Evolutionary conservation across 192 early-diverging fungal genomes (phyloP), one percentile per base, ranked within the genome.

Genomic region (Tieghemiomyces parasiticus): DNA sequence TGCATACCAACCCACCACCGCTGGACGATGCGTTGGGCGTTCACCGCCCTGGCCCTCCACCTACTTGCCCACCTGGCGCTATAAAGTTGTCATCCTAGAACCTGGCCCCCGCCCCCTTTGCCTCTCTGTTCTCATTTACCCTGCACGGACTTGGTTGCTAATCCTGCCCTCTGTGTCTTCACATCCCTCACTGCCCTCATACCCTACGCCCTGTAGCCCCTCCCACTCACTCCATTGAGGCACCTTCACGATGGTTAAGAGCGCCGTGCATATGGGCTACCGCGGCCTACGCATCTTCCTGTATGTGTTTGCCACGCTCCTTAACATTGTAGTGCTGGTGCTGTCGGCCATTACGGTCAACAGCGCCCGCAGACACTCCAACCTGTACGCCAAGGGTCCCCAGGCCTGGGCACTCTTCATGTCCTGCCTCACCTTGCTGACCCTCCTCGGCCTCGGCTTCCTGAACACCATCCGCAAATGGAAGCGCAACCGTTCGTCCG

Each of bases 341-440:
- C 32, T 58, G 33, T 38, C 55, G 33, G 55, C 34, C 35, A 58
- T 58, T 58, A 8, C 35, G 32, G 55, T 58, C 55, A 58, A 58
- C 33, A 58, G 34, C 22, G 22, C 26, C 34, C 26, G 22, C 3
- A 30, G 33, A n/a, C 16, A 58, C 55, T 0, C 3, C 13, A 16
- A 38, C 35, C n/a, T 34, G 20, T 58, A 58, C 33, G 30, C 55
- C 33, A 58, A n/a, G 2, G 55, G 55, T 3, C 55, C 55, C 55
- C 16, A 25, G 55, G 33, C 32, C 34, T 58, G 55, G 55, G n/a
- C 55, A 12, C 55, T 58, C 33, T 58, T 58, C 32, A 58, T 58
- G 55, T 20, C 34, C 55, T 58, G 55, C 26, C n/a, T 58, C 33
- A 20, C 55, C 14, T 38, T 58, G 20, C 13, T 58, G 34, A 20